phyloP scores from a whole-genome alignment of 2,329 filamentous ascomycete genomes.

The Aspergillus sp. region DNA sequence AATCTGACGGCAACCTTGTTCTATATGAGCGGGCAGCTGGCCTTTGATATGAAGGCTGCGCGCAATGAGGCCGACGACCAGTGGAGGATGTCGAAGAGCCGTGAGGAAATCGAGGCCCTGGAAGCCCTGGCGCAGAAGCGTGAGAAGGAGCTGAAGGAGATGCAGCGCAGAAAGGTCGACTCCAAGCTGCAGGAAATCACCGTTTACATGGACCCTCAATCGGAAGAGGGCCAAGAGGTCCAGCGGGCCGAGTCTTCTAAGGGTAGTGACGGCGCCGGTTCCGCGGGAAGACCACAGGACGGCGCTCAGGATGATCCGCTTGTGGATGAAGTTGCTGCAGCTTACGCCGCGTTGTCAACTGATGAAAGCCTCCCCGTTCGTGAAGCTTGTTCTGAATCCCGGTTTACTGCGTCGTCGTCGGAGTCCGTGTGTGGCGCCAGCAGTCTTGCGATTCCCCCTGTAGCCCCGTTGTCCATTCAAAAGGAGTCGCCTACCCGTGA shows the following conservation, averaged over 20 bases:
- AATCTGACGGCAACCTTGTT: slow-evolving; percentile 9
- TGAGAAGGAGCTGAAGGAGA: not conserved
- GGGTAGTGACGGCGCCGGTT: too few relatives aligned
- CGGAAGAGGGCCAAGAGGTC: not conserved
- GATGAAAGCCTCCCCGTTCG: not conserved
- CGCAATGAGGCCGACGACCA: not conserved
- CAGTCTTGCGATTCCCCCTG: too few relatives aligned
- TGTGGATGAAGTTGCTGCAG: not conserved
- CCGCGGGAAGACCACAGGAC: too few relatives aligned
- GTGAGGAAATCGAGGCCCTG: not conserved
- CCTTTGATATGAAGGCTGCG: not conserved
- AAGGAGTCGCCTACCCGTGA: too few relatives aligned
- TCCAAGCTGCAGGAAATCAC: not conserved
- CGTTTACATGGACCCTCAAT: slow-evolving; percentile 4
- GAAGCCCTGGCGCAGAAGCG: not conserved
- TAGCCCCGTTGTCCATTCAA: not conserved
- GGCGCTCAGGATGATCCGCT: not conserved
- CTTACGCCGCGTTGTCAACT: not conserved
- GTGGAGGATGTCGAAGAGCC: not conserved
- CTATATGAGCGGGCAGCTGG: slow-evolving; percentile 10
- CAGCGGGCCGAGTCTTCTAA: too few relatives aligned
- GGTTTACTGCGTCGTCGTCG: too few relatives aligned
- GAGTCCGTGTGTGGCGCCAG: too few relatives aligned
- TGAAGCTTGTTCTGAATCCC: not conserved
- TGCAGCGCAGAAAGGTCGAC: not conserved